Conservation (phyloP, 352 stramenopile species). For the Globisporangium barbulae region DNA sequence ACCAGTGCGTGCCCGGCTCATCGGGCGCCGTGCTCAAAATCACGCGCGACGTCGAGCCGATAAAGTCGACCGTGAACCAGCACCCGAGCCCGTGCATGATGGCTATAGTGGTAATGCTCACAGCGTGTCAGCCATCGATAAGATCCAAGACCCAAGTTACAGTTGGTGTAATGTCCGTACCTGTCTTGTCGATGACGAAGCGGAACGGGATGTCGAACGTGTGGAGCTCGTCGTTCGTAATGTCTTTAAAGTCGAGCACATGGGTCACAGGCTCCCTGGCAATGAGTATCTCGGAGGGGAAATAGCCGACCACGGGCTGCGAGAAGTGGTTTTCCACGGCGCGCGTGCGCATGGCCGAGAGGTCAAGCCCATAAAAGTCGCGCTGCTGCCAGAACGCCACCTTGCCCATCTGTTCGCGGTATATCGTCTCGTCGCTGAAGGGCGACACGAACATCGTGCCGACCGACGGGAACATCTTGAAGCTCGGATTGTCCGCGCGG, state of each 20-base stretch:
- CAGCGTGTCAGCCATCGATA: background rate
- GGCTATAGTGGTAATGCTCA: constrained; percentile 20
- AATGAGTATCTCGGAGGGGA: constrained; percentile 76
- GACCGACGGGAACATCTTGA: constrained; percentile 96
- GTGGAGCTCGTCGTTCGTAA: constrained; percentile 77
- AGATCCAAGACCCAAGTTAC: background rate
- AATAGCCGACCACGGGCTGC: constrained; percentile 94
- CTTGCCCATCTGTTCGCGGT: constrained; percentile 90
- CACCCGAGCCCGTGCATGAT: constrained; percentile 96
- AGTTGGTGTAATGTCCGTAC: constrained; percentile 15
- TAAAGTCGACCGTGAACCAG: constrained; percentile 99
- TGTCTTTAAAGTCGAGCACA: constrained; percentile 81
- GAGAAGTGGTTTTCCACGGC: constrained; percentile 98
- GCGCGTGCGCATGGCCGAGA: constrained; percentile 89
- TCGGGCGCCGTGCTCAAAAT: constrained; percentile 85
- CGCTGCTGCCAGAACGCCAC: constrained; percentile 94
- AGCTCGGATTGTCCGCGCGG: constrained; percentile 52
- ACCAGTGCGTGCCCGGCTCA: constrained; percentile 82
- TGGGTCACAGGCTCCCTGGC: constrained; percentile 57
- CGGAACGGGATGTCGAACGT: constrained; percentile 90
- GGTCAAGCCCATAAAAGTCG: constrained; percentile 97
- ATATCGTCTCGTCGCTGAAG: constrained; percentile 94
- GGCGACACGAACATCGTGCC: constrained; percentile 97
- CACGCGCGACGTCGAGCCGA: constrained; percentile 76
- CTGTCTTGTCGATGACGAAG: constrained; percentile 85